Base-by-base conservation (phyloP, 1,284 basidiomycete genomes). In the Boletus sp. region DNA sequence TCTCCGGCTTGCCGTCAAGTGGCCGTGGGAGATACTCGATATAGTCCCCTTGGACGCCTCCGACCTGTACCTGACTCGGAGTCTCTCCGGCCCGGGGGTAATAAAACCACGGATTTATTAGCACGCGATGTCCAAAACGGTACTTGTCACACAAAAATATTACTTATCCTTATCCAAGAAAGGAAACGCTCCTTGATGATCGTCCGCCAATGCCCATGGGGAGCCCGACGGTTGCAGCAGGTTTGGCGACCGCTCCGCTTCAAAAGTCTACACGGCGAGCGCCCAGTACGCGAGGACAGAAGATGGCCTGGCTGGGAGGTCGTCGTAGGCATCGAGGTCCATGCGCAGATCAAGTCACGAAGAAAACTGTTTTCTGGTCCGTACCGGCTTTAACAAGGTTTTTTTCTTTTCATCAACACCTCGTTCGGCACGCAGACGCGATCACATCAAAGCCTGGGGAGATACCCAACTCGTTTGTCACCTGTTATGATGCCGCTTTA, bases 241-340 rank as follows among this genome's bases (percentile, higher is more conserved):
- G 41, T 56, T 20, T 53, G 61, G 51, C 43, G 39, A 44, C 42
- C 48, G 12, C 17, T 36, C 12, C 0, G 3, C 19, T 7, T 50
- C 29, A 48, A 50, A 27, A 41, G 29, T 20, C 20, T 53, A 2
- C 54, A 58, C 16, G 43, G 57, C 35, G 22, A 54, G 22, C 57
- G 62, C 30, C 45, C 51, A 2, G 26, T 35, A 19, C 52, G 52
- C 27, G 52, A 67, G 14, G 73, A 75, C 49, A 52, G 57, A 3
- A 55, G 72, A 39, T 80, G 77, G 78, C 73, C 75, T 14, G 88
- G 81, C 8, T 94, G 89, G 89, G 77, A 88, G 57, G 82, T 94
- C 17, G 76, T 96, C 44, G 84, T 99, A 38, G 96, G 96, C 20
- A 86, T 99, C 40, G 95, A 99, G 64, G 91, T 94, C 9, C 96